Percentiles rank a stretch among this genome's conserved stretches.
Conservation (phyloP, 257 asterid genomes). For the Plantago elongata region DNA sequence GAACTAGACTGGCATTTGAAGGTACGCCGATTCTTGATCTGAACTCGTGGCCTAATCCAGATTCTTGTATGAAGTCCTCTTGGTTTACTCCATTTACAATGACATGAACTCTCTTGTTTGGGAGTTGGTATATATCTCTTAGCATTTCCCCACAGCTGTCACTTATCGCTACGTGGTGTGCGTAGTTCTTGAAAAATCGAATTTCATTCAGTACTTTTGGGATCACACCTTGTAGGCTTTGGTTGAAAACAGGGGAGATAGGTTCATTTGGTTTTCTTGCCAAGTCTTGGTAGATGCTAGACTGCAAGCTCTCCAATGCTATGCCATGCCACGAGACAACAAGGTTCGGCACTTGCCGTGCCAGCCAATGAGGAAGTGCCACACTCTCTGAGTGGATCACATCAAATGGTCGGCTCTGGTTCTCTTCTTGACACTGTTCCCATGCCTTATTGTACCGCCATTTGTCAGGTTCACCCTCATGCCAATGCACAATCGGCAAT, state of each 20-base stretch:
- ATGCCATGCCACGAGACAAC: slow-evolving; percentile 96
- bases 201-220: slow-evolving; percentile 78
- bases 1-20: slow-evolving; percentile 56
- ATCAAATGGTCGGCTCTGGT: slow-evolving; percentile 39
- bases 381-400: slow-evolving; percentile 87
- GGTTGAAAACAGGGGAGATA: slow-evolving; percentile 46
- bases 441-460: slow-evolving; percentile 87
- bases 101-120: slow-evolving; percentile 64
- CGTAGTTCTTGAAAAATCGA: slow-evolving; percentile 66
- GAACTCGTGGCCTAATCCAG: slow-evolving; percentile 35
- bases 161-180: slow-evolving; percentile 83
- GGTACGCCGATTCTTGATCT: slow-evolving; percentile 64
- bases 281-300: slow-evolving; percentile 73
- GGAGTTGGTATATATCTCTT: slow-evolving; percentile 82
- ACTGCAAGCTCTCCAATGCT: slow-evolving; percentile 82
- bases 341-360: slow-evolving; percentile 44
- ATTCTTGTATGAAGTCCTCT: slow-evolving; percentile 56
- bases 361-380: slow-evolving; percentile 69
- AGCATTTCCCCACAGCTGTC: slow-evolving; percentile 93
- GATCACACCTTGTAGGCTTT: slow-evolving; percentile 52
- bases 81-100: slow-evolving; percentile 76
- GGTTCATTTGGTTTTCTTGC: slow-evolving; percentile 43
- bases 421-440: slow-evolving; percentile 61
- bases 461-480: slow-evolving; percentile 67
- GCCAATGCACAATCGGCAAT: slow-evolving; percentile 55